phyloP scores from a whole-genome alignment of 208 protist species.

The Naegleria fowleri region DNA sequence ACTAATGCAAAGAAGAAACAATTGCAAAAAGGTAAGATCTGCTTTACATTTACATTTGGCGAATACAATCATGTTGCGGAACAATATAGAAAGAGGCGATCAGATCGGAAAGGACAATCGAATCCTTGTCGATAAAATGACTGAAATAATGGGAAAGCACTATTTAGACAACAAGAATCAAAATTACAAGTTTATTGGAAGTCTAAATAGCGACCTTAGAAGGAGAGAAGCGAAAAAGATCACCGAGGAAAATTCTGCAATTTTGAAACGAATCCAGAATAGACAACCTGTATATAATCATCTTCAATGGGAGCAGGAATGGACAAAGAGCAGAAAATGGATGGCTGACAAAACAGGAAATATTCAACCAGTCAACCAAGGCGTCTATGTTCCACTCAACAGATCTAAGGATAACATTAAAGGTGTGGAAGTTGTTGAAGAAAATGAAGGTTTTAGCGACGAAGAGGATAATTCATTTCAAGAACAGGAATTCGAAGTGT shows the following conservation, averaged over 20 bases:
- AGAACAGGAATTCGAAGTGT: no score
- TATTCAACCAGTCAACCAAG: neutral
- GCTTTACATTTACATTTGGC: neutral
- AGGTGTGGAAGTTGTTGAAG: no score
- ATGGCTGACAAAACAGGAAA: neutral
- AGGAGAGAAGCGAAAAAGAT: conserved; percentile 36
- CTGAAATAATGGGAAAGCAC: conserved; percentile 37
- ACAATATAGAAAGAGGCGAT: conserved; percentile 18
- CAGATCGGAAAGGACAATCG: conserved; percentile 41
- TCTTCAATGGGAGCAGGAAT: conserved; percentile 33
- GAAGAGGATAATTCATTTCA: no score
- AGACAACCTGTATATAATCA: conserved; percentile 41
- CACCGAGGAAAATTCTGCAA: conserved; percentile 39
- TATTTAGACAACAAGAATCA: conserved; percentile 30
- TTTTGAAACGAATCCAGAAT: conserved; percentile 36
- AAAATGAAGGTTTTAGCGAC: no score
- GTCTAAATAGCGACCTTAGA: conserved; percentile 25
- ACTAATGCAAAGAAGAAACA: conserved; percentile 41
- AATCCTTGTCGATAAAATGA: conserved; percentile 38
- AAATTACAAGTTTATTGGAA: neutral
- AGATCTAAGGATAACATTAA: neutral
- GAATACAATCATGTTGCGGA: neutral
- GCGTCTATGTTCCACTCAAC: neutral
- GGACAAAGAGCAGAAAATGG: neutral
- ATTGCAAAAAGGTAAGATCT: conserved; percentile 25